phyloP scores from a whole-genome alignment of 306 rosid species.

The Ormosia semicastrata region DNA sequence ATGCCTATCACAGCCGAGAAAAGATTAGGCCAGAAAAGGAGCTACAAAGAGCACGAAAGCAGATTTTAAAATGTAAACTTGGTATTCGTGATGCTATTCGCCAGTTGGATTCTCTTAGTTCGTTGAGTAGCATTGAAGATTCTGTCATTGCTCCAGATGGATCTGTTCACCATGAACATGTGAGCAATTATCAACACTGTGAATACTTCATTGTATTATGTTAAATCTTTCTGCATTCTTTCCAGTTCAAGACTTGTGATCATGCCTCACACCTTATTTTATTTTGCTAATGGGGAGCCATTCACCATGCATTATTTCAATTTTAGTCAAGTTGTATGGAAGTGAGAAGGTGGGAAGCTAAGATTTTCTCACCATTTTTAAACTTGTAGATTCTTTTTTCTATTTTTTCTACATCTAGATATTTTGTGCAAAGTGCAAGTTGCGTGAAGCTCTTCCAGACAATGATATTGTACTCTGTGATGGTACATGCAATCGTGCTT shows the following conservation, averaged over 20 bases:
- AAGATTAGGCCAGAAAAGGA: constrained; percentile 89
- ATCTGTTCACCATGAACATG: constrained; percentile 77
- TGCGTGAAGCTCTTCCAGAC: constrained; percentile 63
- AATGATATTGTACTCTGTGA: constrained; percentile 80
- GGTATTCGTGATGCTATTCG: constrained; percentile 74
- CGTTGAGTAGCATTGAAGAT: constrained; percentile 73
- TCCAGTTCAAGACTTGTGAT: background rate
- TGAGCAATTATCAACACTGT: constrained; percentile 28
- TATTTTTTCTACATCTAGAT: constrained; percentile 47
- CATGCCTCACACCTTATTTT: background rate
- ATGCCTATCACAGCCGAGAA: constrained; percentile 64
- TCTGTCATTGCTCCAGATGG: constrained; percentile 75
- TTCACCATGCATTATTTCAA: background rate
- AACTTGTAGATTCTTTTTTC: constrained; percentile 22
- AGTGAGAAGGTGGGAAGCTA: background rate
- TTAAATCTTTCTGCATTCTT: background rate
- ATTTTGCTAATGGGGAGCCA: background rate
- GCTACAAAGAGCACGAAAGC: constrained; percentile 74
- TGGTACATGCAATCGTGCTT: constrained; percentile 87
- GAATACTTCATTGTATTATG: background rate
- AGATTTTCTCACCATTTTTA: background rate
- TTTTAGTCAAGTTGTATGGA: background rate
- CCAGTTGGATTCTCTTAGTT: constrained; percentile 76
- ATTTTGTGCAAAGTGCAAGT: constrained; percentile 82
- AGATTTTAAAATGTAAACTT: constrained; percentile 84